Percentiles rank a stretch among this genome's conserved stretches.
Evolutionary conservation across 2,329 filamentous ascomycete genomes (phyloP).

Genomic region (Clarireedia sp.): DNA sequence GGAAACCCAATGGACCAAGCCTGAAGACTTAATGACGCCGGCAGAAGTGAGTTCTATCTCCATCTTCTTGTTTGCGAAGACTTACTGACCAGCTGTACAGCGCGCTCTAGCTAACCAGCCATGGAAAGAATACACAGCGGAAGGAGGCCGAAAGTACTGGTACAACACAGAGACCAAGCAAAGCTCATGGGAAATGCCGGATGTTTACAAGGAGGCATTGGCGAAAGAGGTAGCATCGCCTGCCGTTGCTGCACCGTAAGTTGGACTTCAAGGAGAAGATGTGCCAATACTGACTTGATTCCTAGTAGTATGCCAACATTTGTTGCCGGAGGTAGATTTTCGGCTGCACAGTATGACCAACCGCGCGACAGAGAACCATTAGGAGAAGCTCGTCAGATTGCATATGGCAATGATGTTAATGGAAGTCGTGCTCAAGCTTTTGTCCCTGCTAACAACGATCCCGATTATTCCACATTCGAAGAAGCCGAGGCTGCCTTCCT

Average conservation of each 20-base stretch:
- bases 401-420: conserved; percentile 46
- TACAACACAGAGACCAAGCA: conserved; percentile 86
- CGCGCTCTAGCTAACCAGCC: conserved; percentile 73
- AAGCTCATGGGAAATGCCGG: conserved; percentile 93
- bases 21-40: conserved; percentile 76
- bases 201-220: conserved; percentile 67
- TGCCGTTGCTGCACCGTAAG: conserved; percentile 37
- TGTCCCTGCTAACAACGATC: conserved; percentile 58
- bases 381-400: conserved; percentile 50
- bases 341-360: conserved; percentile 26
- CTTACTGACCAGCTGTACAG: conserved; percentile 35
- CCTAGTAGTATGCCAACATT: conserved; percentile 32
- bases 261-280: conserved; percentile 8
- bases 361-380: conserved; percentile 33
- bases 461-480: conserved; percentile 70
- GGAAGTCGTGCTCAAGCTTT: conserved; percentile 46
- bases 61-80: conserved; percentile 15
- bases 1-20: conserved; percentile 89
- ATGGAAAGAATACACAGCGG: conserved; percentile 87
- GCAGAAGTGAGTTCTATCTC: conserved; percentile 56
- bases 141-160: conserved; percentile 89
- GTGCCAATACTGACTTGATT: conserved; percentile 10
- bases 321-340: conserved; percentile 34
- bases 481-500: conserved; percentile 90
- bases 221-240: conserved; percentile 43